Evolutionary conservation across 2,329 filamentous ascomycete genomes (phyloP).

Genomic region (Diplodia intermedia): DNA sequence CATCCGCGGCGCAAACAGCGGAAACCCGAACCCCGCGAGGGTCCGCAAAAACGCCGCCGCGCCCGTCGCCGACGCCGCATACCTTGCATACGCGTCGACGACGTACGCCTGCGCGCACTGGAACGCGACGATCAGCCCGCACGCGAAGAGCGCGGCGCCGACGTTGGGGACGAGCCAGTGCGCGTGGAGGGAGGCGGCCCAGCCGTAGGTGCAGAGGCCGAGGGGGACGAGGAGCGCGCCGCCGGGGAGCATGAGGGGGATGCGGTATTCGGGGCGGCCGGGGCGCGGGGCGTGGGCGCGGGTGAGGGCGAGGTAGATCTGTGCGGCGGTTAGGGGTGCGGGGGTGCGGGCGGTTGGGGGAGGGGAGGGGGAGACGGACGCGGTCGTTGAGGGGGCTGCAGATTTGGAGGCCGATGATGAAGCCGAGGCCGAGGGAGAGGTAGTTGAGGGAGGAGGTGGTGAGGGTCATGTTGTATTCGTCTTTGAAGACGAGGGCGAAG

Average conservation of each 20-base stretch:
- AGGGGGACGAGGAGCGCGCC: constrained; percentile 60
- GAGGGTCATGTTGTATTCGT: constrained; percentile 60
- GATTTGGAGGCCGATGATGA: constrained; percentile 63
- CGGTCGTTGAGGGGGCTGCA: constrained; percentile 71
- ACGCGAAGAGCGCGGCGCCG: constrained; percentile 62
- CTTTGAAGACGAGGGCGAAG: constrained; percentile 62
- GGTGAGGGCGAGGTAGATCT: constrained; percentile 63
- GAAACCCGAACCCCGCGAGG: constrained; percentile 64
- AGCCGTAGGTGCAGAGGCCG: constrained; percentile 66
- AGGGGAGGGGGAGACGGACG: constrained; percentile 45
- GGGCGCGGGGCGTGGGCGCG: constrained; percentile 71
- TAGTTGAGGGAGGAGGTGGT: constrained; percentile 71
- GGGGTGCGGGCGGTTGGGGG: constrained; percentile 52
- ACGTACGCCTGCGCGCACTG: constrained; percentile 68
- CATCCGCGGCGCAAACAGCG: constrained; percentile 64
- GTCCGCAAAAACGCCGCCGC: constrained; percentile 63
- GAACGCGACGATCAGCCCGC: constrained; percentile 64
- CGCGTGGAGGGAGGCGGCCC: constrained; percentile 59
- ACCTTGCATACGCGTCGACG: constrained; percentile 61
- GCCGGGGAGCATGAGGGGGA: constrained; percentile 63
- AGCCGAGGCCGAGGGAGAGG: constrained; percentile 71
- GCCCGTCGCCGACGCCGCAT: constrained; percentile 59
- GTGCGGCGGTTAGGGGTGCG: constrained; percentile 50
- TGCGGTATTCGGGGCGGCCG: constrained; percentile 54
- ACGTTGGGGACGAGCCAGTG: constrained; percentile 69